phyloP scores from a whole-genome alignment of 805 yeast species.

The Wickerhamiella occidentalis region DNA sequence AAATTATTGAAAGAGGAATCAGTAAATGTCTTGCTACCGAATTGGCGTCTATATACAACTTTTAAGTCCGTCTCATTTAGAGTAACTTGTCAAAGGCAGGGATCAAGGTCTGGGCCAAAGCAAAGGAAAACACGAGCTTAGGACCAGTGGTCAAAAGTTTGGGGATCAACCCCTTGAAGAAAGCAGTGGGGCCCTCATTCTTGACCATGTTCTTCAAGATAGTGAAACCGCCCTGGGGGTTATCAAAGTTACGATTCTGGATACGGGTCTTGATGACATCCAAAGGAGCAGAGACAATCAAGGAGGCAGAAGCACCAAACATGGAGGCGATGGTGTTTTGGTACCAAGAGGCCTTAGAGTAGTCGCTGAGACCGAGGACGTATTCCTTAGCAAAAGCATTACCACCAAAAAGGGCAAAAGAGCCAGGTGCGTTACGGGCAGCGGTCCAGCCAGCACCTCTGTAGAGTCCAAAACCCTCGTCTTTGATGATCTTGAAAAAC shows the following conservation, averaged over 20 bases:
- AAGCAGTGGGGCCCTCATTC: slow-evolving; percentile 80
- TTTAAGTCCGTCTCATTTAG: slow-evolving; percentile 19
- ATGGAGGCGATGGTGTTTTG: slow-evolving; percentile 93
- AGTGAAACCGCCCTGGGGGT: slow-evolving; percentile 86
- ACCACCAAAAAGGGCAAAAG: slow-evolving; percentile 95
- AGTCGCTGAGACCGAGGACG: slow-evolving; percentile 73
- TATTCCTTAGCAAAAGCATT: slow-evolving; percentile 98
- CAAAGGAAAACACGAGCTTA: slow-evolving; percentile 94
- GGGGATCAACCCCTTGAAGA: slow-evolving; percentile 95
- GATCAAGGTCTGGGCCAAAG: slow-evolving; percentile 90
- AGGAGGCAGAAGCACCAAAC: slow-evolving; percentile 91
- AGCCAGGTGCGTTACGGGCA: slow-evolving; percentile 98
- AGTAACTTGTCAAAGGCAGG: slow-evolving; percentile 83
- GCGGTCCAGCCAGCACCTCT: slow-evolving; percentile 99
- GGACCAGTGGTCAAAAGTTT: slow-evolving; percentile 97
- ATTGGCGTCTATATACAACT: slow-evolving; percentile 6
- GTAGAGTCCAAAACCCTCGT: slow-evolving; percentile 88
- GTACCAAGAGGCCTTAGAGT: slow-evolving; percentile 82
- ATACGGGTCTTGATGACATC: slow-evolving; percentile 97
- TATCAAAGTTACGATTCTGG: slow-evolving; percentile 90
- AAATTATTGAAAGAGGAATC: too few species aligned
- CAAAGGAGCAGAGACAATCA: slow-evolving; percentile 93
- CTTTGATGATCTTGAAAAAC: slow-evolving; percentile 67
- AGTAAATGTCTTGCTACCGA: neutral
- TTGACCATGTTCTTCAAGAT: slow-evolving; percentile 86